Percentiles rank a stretch among this genome's conserved stretches.
These are phyloP conservation scores for Candida labiduridarum DNA, from an alignment of 1,139 yeast species.

Conservation along the genomic window DNA sequence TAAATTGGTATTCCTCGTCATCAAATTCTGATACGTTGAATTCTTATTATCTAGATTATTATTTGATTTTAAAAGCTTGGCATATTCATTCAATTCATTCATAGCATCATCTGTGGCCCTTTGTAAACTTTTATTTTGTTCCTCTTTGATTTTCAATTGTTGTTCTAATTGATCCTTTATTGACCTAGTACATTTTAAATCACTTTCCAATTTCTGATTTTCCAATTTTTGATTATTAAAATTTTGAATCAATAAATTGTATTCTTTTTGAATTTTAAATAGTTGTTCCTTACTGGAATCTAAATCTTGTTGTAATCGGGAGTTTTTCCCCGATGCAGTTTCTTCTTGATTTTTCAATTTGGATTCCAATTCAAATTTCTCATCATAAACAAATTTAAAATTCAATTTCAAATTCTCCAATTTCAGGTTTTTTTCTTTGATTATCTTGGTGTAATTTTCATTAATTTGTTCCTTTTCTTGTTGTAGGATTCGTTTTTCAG, in stretches of 20 bases:
- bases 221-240: slow-evolving; percentile 25
- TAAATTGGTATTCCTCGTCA: slow-evolving; percentile 29
- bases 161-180: slow-evolving; percentile 33
- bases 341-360: slow-evolving; percentile 51
- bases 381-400: slow-evolving; percentile 57
- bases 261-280: slow-evolving; percentile 16
- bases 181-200: slow-evolving; percentile 31
- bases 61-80: slow-evolving; percentile 13
- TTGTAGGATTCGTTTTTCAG: slow-evolving; percentile 38
- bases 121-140: slow-evolving; percentile 21
- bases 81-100: slow-evolving; percentile 33
- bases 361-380: slow-evolving; percentile 57
- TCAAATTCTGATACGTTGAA: slow-evolving; percentile 27
- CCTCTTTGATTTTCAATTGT: slow-evolving; percentile 23
- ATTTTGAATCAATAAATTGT: slow-evolving; percentile 26
- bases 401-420: slow-evolving; percentile 48
- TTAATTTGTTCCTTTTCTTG: slow-evolving; percentile 33
- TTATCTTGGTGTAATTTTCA: slow-evolving; percentile 30
- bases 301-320: slow-evolving; percentile 36
- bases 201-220: slow-evolving; percentile 34
- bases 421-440: slow-evolving; percentile 36
- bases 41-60: slow-evolving; percentile 14
- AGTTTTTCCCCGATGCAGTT: slow-evolving; percentile 40
- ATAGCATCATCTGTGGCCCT: slow-evolving; percentile 52
- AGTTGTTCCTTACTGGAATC: slow-evolving; percentile 21